Conservation (phyloP, 2,329 filamentous ascomycete genomes). For the Didymellaceae sp. region DNA sequence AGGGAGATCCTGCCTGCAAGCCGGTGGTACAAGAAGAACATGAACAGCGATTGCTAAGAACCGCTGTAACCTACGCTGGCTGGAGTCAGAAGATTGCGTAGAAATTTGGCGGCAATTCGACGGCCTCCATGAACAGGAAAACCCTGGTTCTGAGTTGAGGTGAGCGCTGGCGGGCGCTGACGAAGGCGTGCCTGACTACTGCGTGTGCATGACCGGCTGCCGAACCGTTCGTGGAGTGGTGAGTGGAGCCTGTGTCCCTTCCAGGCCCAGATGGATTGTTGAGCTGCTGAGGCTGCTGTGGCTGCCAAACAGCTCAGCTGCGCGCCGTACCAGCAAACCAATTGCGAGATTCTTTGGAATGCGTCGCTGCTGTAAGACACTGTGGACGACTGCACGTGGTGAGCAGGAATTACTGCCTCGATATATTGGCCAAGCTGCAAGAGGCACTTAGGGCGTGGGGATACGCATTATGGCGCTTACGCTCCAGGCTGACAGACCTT, state of each 20-base stretch:
- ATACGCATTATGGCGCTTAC: constrained; percentile 1
- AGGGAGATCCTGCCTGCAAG: constrained; percentile 3
- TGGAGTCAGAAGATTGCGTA: neutral
- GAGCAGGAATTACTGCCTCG: constrained; percentile 12
- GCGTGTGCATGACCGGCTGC: constrained; percentile 11
- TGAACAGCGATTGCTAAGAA: too few species aligned
- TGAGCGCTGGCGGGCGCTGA: constrained; percentile 12
- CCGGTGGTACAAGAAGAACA: constrained; percentile 6
- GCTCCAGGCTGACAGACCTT: constrained; percentile 8
- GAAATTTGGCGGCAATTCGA: constrained; percentile 5
- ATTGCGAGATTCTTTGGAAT: constrained; percentile 8
- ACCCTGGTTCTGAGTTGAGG: constrained; percentile 1
- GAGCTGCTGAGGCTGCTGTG: constrained; percentile 8
- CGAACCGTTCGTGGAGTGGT: constrained; percentile 7
- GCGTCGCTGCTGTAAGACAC: constrained; percentile 5
- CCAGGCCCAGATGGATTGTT: constrained; percentile 7
- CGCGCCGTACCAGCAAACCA: neutral
- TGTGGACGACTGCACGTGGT: constrained; percentile 15
- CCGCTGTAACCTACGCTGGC: constrained; percentile 3
- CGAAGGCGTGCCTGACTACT: constrained; percentile 15
- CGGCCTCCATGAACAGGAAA: constrained; percentile 1
- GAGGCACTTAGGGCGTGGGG: constrained; percentile 11
- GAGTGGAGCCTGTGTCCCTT: constrained; percentile 12
- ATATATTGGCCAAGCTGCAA: constrained; percentile 35
- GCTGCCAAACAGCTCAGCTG: constrained; percentile 8